Conservation (phyloP, 371 early-diverging fungal genomes). For the Rhizopus arrhizus region DNA sequence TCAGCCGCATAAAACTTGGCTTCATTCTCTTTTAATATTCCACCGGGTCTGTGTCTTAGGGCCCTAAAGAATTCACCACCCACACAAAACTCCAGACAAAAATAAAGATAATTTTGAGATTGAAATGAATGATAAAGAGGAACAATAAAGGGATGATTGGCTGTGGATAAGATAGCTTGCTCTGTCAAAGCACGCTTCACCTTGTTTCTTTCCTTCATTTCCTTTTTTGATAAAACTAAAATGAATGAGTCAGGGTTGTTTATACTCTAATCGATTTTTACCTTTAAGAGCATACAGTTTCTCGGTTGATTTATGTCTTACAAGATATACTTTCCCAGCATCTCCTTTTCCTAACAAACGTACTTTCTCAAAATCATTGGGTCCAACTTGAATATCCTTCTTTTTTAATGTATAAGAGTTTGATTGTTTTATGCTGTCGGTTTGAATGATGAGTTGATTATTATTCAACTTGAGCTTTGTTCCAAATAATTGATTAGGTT, state of each 20-base stretch:
- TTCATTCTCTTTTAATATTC: conserved; percentile 80
- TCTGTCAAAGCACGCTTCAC: conserved; percentile 93
- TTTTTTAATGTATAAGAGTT: conserved; percentile 22
- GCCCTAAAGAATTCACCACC: conserved; percentile 98
- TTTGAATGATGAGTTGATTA: background rate
- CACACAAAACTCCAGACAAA: conserved; percentile 98
- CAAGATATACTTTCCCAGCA: conserved; percentile 94
- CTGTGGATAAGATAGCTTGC: conserved; percentile 90
- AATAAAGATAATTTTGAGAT: conserved; percentile 89
- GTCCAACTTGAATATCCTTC: conserved; percentile 45
- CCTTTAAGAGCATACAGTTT: conserved; percentile 91
- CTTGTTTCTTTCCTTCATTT: conserved; percentile 95
- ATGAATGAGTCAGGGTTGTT: background rate
- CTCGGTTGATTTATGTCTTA: conserved; percentile 80
- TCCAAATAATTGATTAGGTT: conserved; percentile 19
- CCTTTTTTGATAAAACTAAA: conserved; percentile 76
- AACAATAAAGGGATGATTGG: conserved; percentile 97
- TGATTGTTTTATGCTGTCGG: conserved; percentile 11
- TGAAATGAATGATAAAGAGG: conserved; percentile 97
- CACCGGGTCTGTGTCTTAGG: conserved; percentile 81
- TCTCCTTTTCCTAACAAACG: conserved; percentile 94
- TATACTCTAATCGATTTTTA: background rate
- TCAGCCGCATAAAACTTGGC: conserved; percentile 99
- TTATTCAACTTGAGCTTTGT: conserved; percentile 14
- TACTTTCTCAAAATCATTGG: conserved; percentile 75